Conservation (phyloP, 495 filamentous ascomycete species). For the Hypoxylon subgilvum region DNA sequence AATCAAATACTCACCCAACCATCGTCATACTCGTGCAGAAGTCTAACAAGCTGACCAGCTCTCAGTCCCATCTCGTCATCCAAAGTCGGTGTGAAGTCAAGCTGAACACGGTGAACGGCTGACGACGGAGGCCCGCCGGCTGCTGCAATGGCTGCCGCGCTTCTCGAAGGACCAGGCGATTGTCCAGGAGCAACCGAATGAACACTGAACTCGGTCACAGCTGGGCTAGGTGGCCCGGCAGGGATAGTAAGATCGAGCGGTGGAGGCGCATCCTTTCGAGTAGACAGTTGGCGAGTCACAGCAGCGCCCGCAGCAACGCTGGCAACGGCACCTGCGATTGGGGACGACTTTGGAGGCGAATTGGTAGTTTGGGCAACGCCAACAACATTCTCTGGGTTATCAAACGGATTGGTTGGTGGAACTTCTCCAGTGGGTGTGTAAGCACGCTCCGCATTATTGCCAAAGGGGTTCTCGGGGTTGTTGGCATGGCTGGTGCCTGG, state of each 20-base stretch:
- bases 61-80: constrained; percentile 85
- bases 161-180: constrained; percentile 49
- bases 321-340: constrained; percentile 34
- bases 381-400: constrained; percentile 40
- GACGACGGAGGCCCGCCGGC: constrained; percentile 62
- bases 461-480: constrained; percentile 58
- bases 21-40: constrained; percentile 97
- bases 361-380: constrained; percentile 42
- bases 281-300: constrained; percentile 53
- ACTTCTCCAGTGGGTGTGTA: constrained; percentile 44
- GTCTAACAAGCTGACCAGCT: constrained; percentile 79
- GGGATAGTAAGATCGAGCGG: constrained; percentile 59
- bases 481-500: constrained; percentile 53
- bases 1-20: constrained; percentile 77
- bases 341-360: constrained; percentile 35
- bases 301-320: constrained; percentile 44
- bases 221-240: constrained; percentile 59
- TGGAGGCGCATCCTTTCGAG: constrained; percentile 50
- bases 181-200: constrained; percentile 57
- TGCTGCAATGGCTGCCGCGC: constrained; percentile 59
- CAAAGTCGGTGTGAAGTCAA: constrained; percentile 93
- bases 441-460: constrained; percentile 50
- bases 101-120: constrained; percentile 85
- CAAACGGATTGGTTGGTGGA: constrained; percentile 49
- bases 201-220: constrained; percentile 65